These are phyloP conservation scores for Hordeum vulgare DNA, from an alignment of 176 grass and related monocot species.

Conservation along the genomic window DNA sequence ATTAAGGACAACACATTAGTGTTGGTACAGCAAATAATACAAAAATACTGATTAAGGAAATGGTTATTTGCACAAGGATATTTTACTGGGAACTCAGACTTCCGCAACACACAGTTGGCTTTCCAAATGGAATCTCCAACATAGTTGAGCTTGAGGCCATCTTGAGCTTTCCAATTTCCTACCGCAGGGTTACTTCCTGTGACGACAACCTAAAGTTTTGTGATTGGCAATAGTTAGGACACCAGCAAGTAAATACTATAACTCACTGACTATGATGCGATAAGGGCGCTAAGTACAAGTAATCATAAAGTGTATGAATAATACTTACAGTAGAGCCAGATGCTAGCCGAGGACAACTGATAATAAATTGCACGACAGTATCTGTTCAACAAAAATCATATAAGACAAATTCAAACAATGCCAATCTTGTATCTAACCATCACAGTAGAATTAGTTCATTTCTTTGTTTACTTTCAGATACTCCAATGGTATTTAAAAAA, in stretches of 20 bases:
- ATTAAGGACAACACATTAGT: conserved; percentile 46
- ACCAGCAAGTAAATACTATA: conserved; percentile 11
- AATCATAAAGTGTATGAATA: background rate
- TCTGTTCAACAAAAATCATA: conserved; percentile 41
- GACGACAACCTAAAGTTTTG: conserved; percentile 52
- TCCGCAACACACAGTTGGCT: conserved; percentile 58
- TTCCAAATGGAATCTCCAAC: conserved; percentile 78
- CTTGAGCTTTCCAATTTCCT: conserved; percentile 71
- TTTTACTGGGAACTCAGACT: conserved; percentile 84
- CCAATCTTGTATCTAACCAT: background rate
- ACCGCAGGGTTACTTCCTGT: conserved; percentile 66
- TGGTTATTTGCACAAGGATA: conserved; percentile 57
- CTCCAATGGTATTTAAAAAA: background rate
- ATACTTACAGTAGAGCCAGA: conserved; percentile 65
- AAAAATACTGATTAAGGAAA: conserved; percentile 21
- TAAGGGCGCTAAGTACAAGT: conserved; percentile 1
- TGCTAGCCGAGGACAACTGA: conserved; percentile 61
- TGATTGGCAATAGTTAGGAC: conserved; percentile 7
- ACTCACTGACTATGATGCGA: background rate
- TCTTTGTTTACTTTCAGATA: conserved; percentile 14
- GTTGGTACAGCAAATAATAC: background rate
- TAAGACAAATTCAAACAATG: conserved; percentile 5
- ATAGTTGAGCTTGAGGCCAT: conserved; percentile 77
- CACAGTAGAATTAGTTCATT: background rate
- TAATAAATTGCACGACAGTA: conserved; percentile 73